These are phyloP conservation scores for Schrenkiella parvula DNA, from an alignment of 345 rosid species.

Conservation along the genomic window DNA sequence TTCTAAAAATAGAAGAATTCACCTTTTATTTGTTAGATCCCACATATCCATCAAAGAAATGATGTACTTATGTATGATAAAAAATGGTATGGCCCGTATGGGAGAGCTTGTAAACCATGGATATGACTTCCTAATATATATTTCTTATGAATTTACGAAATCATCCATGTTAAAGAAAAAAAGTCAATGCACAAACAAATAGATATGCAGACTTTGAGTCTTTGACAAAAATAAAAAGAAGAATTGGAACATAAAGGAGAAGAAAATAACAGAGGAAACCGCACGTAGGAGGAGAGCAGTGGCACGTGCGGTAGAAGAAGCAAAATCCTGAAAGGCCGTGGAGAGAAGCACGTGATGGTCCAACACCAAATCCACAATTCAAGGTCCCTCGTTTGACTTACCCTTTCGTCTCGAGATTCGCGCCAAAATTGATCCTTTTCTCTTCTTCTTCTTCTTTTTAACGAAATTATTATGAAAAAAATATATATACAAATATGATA, in stretches of 20 bases:
- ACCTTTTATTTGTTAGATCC: neutral
- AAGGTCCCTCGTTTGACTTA: slow-evolving; percentile 40
- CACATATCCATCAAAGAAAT: neutral
- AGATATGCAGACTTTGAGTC: neutral
- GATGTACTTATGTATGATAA: neutral
- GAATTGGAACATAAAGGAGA: neutral
- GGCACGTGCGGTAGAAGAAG: slow-evolving; percentile 34
- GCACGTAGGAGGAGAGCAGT: slow-evolving; percentile 1
- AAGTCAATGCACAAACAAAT: neutral
- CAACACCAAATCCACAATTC: slow-evolving; percentile 36
- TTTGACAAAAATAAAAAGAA: slow-evolving; percentile 11
- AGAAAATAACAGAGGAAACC: neutral
- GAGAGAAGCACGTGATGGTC: slow-evolving; percentile 37
- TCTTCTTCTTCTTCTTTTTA: neutral
- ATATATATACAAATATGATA: neutral
- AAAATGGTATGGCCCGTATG: neutral
- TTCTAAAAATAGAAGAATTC: neutral
- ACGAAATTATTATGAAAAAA: neutral
- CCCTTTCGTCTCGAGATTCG: slow-evolving; percentile 19
- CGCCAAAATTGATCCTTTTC: neutral
- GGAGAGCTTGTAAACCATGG: neutral
- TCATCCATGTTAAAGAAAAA: neutral
- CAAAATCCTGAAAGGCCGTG: slow-evolving; percentile 33
- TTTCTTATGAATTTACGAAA: neutral
- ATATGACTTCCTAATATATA: neutral